Evolutionary conservation across 345 rosid genomes (phyloP), one percentile per base, ranked within the genome.

Genomic region (Barbarea vulgaris): DNA sequence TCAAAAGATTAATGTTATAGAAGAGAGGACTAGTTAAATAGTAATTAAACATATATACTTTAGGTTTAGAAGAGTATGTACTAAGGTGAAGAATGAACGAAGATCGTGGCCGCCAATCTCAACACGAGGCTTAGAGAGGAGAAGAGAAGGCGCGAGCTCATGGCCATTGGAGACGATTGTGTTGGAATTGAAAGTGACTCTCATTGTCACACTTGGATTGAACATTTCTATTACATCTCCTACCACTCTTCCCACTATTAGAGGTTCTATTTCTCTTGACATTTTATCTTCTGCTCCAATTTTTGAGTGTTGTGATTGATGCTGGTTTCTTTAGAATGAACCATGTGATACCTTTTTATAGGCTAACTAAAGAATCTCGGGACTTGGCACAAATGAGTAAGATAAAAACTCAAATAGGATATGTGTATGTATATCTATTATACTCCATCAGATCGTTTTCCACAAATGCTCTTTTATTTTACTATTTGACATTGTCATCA

Each of bases 141-240:
- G 64, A 66, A 82, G 63, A 65, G 85, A 55, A 73, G 96, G 98
- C 80, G 70, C 76, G 39, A 91, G 81, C 82, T 93, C 97, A 44
- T 80, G 85, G 54, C 94, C 97, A 64, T 93, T 93, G 6, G 84
- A 75, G 17, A 93, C 98, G 64, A 81, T 80, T 77, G 84, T 84
- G 82, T 86, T 82, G 53, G 92, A 61, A 77, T 63, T 84, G 69
- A 85, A 93, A 70, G 79, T 88, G 36, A 91, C 84, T 9, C 31
- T 83, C 89, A 93, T 80, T 66, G 67, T 84, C 71, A 87, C 93
- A 54, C 75, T 83, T 19, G 92, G 96, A 3, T 64, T 79, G 80
- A 91, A 93, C 68, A 44, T 37, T 41, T 93, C 97, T 46, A 87
- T 80, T 11, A 91, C 98, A 48, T 93, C 96, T 74, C 97, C 98